Evolutionary conservation across 2,329 filamentous ascomycete genomes (phyloP), one percentile per base, ranked within the genome.

Genomic region (Keithomyces neogunnii): DNA sequence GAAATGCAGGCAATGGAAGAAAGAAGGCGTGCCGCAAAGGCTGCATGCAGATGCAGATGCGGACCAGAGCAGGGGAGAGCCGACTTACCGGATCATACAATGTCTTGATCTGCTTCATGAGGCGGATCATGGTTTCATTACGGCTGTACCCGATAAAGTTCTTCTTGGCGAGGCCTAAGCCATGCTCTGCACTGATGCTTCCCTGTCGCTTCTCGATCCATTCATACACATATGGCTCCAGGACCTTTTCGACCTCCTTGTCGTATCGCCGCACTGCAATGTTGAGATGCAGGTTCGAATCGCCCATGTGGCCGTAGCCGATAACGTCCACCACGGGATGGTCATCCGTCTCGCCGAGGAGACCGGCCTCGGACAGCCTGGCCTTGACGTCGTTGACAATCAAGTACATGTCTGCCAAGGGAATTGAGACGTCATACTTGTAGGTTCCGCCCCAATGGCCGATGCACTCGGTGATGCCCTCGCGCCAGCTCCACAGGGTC

Each of bases 361-460:
- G 77, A 1, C 90, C 89, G 33, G 85, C 84, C 50, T 84, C 77
- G 1, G 78, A 76, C 57, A 99, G 78, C 49, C 84, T 83, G 49
- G 81, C 82, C 56, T 86, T 80, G 28, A 85, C 86, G 60, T 97
- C 93, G 57, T 93, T 88, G 32, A 99, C 93, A 32, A 99, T 76
- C 59, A 81, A 75, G 72, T 99, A 99, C 62, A 99, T 82, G 59
- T 96, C 85, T 10, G 80, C 71, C 31, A 99, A 78, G 1, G 93
- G 93, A 58, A 99, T 96, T 5, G 93, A 97, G 33, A 99, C 78
- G 64, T 99, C 93, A 68, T 99, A 99, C 73, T 99, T 99, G 80
- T 99, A 99, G 7, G 93, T 91, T 44, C 91, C 93, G 53, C 93
- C 95, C 71, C 87, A 89, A 67, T 96, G 90, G 55, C 88, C 88